Percentiles rank a stretch among this genome's conserved stretches.
phyloP scores from a whole-genome alignment of 169 alveolate genomes.

The Plasmodium malariae region DNA sequence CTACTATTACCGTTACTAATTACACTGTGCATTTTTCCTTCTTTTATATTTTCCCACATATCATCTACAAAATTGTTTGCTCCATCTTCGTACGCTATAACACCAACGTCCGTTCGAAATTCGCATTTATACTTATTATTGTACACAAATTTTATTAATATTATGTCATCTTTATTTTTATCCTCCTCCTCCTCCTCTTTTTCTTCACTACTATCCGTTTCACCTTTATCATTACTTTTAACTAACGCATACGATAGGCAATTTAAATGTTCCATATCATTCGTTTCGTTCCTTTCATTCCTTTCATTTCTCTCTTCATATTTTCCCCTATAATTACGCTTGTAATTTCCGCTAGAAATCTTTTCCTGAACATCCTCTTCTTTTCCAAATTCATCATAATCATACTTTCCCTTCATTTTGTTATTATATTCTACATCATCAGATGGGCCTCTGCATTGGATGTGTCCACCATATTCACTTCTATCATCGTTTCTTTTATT shows the following conservation, averaged over 20 bases:
- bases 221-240: neutral
- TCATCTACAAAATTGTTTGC: neutral
- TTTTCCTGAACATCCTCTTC: neutral
- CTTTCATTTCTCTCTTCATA: neutral
- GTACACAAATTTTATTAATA: constrained; percentile 48
- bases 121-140: constrained; percentile 48
- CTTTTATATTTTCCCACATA: neutral
- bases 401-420: neutral
- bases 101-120: constrained; percentile 67
- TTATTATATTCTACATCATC: too few species aligned
- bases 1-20: neutral
- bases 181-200: neutral
- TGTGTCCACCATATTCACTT: neutral
- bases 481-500: neutral
- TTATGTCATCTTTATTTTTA: neutral
- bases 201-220: constrained; percentile 8
- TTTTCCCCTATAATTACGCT: neutral
- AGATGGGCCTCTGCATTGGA: too few species aligned
- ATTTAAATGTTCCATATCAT: constrained; percentile 5
- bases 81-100: constrained; percentile 20
- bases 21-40: neutral
- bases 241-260: constrained; percentile 18
- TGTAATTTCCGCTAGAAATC: neutral
- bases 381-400: neutral
- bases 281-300: neutral